Percentiles rank a stretch among this genome's conserved stretches.
Evolutionary conservation across 2,329 filamentous ascomycete genomes (phyloP).

Genomic region (Verticillium isaacii): DNA sequence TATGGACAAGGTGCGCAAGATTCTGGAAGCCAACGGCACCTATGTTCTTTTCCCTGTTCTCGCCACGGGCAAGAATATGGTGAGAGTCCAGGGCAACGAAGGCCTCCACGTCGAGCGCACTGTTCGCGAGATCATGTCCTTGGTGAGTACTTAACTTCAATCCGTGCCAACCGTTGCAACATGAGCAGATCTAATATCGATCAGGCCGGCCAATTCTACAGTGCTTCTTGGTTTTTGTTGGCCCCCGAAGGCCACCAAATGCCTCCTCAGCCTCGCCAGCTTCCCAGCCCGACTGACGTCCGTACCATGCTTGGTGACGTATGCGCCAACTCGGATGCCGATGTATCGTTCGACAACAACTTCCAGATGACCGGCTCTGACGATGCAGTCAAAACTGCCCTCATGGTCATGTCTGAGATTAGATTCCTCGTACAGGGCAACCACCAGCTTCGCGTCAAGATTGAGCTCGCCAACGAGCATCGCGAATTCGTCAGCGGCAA

Average conservation of each 20-base stretch:
- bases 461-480: slow-evolving; percentile 97
- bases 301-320: slow-evolving; percentile 92
- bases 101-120: slow-evolving; percentile 92
- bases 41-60: slow-evolving; percentile 90
- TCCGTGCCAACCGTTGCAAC: neutral
- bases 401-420: slow-evolving; percentile 89
- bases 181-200: slow-evolving; percentile 17
- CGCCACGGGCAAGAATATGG: slow-evolving; percentile 76
- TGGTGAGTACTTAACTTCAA: slow-evolving; percentile 51
- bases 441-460: slow-evolving; percentile 95
- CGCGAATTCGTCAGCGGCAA: slow-evolving; percentile 99
- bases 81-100: slow-evolving; percentile 89
- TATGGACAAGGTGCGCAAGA: slow-evolving; percentile 94
- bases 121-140: slow-evolving; percentile 89
- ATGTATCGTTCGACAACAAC: slow-evolving; percentile 90
- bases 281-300: slow-evolving; percentile 67
- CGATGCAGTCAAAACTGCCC: slow-evolving; percentile 91
- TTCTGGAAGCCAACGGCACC: slow-evolving; percentile 93
- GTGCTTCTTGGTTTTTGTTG: slow-evolving; percentile 79
- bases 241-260: slow-evolving; percentile 10
- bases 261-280: slow-evolving; percentile 53
- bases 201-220: slow-evolving; percentile 94
- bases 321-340: slow-evolving; percentile 91
- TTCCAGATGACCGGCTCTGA: slow-evolving; percentile 95
- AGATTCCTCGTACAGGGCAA: slow-evolving; percentile 82